Conservation (phyloP, 176 grass and related monocot genomes). For the Carex kokanica region DNA sequence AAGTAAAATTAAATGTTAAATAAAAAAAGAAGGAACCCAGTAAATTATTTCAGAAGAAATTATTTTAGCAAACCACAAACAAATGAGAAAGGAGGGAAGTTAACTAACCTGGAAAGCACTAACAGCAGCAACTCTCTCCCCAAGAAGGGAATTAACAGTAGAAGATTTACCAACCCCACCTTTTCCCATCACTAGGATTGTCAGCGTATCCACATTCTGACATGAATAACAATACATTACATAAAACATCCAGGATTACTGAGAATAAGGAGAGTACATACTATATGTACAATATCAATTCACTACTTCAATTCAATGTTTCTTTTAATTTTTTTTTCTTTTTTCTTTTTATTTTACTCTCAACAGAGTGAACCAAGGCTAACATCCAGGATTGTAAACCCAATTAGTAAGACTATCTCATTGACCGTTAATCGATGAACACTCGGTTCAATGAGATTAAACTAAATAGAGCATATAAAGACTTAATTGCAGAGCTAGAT, state of each 20-base stretch:
- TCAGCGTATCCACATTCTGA: constrained; percentile 84
- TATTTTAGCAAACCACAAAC: neutral
- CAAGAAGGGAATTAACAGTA: constrained; percentile 83
- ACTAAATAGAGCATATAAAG: neutral
- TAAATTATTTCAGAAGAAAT: neutral
- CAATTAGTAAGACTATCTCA: neutral
- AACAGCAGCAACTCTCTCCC: constrained; percentile 72
- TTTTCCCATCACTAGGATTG: constrained; percentile 93
- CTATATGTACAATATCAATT: neutral
- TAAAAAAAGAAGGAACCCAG: neutral
- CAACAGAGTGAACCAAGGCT: neutral
- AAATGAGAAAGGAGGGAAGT: neutral
- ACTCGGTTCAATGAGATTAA: neutral
- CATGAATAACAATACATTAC: constrained; percentile 9
- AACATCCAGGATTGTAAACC: neutral
- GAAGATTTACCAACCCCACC: constrained; percentile 95
- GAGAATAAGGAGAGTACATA: neutral
- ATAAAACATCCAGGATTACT: neutral
- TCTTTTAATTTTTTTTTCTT: neutral
- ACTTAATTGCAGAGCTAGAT: neutral
- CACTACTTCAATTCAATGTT: neutral
- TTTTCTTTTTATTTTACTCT: neutral
- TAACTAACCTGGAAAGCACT: constrained; percentile 85
- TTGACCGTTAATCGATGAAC: neutral
- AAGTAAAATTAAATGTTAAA: neutral